These are phyloP conservation scores for Penstemon eatonii DNA, from an alignment of 257 asterid species.

Conservation along the genomic window DNA sequence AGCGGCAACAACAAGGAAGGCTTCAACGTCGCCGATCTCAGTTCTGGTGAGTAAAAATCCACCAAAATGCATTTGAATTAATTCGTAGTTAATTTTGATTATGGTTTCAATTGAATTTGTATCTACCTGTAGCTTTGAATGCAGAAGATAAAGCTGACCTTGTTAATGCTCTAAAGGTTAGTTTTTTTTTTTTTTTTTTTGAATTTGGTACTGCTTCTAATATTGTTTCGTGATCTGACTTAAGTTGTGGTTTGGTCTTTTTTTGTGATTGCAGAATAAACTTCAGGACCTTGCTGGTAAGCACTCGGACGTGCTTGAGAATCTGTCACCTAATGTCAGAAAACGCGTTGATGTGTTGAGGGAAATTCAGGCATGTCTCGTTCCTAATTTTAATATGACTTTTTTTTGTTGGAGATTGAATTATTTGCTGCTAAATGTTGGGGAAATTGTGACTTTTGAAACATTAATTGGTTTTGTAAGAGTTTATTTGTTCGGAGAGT, in stretches of 20 bases:
- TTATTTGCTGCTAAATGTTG: too few relatives aligned
- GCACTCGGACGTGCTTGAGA: constrained; percentile 64
- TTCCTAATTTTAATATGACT: neutral
- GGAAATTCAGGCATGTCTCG: constrained; percentile 52
- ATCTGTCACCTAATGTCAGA: constrained; percentile 49
- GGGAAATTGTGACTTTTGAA: too few relatives aligned
- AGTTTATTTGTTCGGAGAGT: too few relatives aligned
- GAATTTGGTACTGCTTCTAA: too few relatives aligned
- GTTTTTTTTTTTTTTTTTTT: neutral
- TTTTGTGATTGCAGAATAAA: constrained; percentile 44
- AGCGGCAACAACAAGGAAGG: constrained; percentile 41
- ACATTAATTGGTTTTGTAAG: too few relatives aligned
- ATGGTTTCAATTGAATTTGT: constrained; percentile 1
- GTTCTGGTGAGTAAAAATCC: constrained; percentile 33
- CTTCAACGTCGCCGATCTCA: constrained; percentile 47
- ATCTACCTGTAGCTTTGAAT: constrained; percentile 52
- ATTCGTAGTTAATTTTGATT: neutral
- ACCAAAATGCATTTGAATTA: neutral
- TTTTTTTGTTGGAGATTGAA: too few relatives aligned
- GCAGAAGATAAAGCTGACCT: constrained; percentile 69
- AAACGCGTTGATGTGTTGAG: constrained; percentile 63
- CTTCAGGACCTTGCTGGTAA: constrained; percentile 68
- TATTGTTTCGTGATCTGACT: neutral
- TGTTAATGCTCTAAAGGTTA: constrained; percentile 72
- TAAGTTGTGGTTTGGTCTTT: neutral